Conservation (phyloP, 108 stramenopile genomes). For the Skeletonema marinoi region DNA sequence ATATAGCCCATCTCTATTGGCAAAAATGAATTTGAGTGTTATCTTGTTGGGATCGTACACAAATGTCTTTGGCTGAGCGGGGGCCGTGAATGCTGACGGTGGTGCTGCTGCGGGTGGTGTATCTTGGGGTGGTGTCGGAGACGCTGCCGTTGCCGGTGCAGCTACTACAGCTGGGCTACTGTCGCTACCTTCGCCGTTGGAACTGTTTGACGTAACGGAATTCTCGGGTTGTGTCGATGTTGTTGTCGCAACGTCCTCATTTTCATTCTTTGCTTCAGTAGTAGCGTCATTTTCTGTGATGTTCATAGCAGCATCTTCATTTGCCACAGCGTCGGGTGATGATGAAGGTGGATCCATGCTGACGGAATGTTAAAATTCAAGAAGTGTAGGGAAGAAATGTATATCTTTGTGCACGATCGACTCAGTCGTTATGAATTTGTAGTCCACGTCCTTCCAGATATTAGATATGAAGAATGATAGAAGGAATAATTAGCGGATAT, state of each 20-base stretch:
- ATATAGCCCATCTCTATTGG: constrained; percentile 79
- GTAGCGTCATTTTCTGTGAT: background rate
- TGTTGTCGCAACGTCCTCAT: background rate
- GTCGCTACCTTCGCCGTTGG: background rate
- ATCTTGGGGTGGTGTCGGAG: background rate
- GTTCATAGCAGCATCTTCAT: background rate
- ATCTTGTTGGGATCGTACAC: constrained; percentile 77
- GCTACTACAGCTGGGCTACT: background rate
- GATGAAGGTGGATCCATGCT: background rate
- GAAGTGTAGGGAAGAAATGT: too few relatives aligned
- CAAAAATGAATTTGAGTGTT: constrained; percentile 82
- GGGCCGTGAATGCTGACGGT: background rate
- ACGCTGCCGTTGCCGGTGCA: background rate
- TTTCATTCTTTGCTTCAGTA: background rate
- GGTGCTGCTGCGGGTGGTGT: background rate
- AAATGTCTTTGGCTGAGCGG: constrained; percentile 4
- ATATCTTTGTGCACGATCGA: too few relatives aligned
- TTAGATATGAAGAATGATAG: too few relatives aligned
- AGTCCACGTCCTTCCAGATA: too few relatives aligned
- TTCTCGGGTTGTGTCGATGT: background rate
- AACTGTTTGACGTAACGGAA: background rate
- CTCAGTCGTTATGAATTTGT: too few relatives aligned
- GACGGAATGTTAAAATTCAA: background rate
- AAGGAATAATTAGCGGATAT: too few relatives aligned
- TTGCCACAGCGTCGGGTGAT: background rate